Base-by-base conservation (phyloP, 2,329 filamentous ascomycete genomes). In the Penicillium sp. region DNA sequence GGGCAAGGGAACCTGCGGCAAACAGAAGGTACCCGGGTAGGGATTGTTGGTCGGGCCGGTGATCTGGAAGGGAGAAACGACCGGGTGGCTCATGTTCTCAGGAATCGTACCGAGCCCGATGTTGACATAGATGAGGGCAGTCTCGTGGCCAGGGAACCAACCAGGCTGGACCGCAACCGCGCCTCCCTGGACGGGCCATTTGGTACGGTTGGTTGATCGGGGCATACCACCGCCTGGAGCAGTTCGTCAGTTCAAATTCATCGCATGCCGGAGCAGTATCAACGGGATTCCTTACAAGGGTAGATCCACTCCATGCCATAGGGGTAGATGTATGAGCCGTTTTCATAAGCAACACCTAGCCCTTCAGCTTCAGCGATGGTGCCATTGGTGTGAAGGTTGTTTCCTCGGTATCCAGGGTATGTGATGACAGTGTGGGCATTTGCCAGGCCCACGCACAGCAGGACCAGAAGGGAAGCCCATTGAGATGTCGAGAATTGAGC, bases 271-370 rank as follows among this genome's bases (percentile, higher is more conserved):
- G 7, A 33, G 19, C 19, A 19, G 21, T 29, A 13, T 27, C 6
- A 53, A 19, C 11, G 21, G 5, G 3, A 10, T 23, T 39, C 13
- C 91, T 78, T 81, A 96, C 92, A 97, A 75, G 93, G 92, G 80
- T 96, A 96, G 73, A 88, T 87, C 92, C 92, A 97, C 79, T 96
- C 90, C 90, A 95, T 93, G 77, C 92, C 93, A 65, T 90, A 96
- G 1, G 92, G 92, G 66, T 86, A 95, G 0, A 77, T 70, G 19
- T 72, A 68, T 16, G 79, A 78, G 23, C 76, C 78, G 53, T 82
- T 81, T 35, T 72, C 67, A 27, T 77, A 78, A 5, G 81, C 81
- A 4, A 67, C 65, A 27, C 72, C 73, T n/a, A 86, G 65, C 13
- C 79, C 79, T 44, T 71, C 72, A n/a, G 76, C 67, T 14, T 79